Percentiles rank a stretch among this genome's conserved stretches.
Evolutionary conservation across 2,329 filamentous ascomycete species (phyloP).

Genomic region (Ceratocystis huliohia): DNA sequence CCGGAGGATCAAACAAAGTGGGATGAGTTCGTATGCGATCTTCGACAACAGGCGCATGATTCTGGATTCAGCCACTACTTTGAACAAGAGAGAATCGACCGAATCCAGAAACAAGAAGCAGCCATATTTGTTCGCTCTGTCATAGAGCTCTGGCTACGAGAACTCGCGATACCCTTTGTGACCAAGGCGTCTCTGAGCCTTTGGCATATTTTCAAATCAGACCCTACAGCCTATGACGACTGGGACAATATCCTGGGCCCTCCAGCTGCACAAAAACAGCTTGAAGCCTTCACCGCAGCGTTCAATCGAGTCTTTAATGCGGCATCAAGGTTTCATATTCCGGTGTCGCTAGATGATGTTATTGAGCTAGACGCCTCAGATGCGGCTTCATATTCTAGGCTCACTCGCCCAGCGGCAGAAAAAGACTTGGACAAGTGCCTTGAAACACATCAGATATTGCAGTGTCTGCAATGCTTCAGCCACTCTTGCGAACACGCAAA

Average conservation of each 20-base stretch:
- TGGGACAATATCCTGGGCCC: constrained; percentile 12
- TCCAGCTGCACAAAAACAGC: background rate
- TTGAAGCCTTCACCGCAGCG: constrained; percentile 36
- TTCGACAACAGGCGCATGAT: constrained; percentile 16
- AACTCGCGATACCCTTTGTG: constrained; percentile 32
- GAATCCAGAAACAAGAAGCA: constrained; percentile 16
- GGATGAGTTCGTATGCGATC: constrained; percentile 15
- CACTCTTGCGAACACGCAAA: constrained; percentile 51
- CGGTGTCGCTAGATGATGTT: constrained; percentile 40
- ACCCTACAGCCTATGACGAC: background rate
- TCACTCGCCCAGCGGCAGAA: background rate
- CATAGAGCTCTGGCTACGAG: constrained; percentile 41
- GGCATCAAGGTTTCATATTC: constrained; percentile 27
- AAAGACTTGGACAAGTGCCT: constrained; percentile 28
- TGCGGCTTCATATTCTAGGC: constrained; percentile 4
- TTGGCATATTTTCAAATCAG: constrained; percentile 11
- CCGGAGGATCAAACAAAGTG: constrained; percentile 32
- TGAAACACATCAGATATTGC: constrained; percentile 43
- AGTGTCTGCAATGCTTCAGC: constrained; percentile 47
- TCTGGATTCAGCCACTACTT: constrained; percentile 18
- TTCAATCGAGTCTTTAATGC: constrained; percentile 43
- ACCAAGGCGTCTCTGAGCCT: constrained; percentile 11
- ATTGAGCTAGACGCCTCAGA: constrained; percentile 28
- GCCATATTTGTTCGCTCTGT: constrained; percentile 13
- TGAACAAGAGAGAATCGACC: constrained; percentile 15